These are phyloP conservation scores for Henckelia pumila DNA, from an alignment of 257 asterid genomes.

Conservation along the genomic window DNA sequence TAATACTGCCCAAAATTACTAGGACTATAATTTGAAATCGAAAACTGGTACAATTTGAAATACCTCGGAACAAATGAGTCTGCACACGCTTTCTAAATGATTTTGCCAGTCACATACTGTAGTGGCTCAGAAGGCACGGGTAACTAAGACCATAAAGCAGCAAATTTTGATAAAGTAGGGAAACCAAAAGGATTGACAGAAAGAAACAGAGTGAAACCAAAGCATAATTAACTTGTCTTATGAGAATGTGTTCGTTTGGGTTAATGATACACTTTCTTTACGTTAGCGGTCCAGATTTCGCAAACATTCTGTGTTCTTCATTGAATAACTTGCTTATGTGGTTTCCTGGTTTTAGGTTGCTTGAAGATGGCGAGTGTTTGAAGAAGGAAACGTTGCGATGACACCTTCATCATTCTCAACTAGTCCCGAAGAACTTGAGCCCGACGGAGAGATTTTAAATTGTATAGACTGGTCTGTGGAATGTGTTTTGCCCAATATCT, in stretches of 20 bases:
- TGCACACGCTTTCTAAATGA: too few species aligned
- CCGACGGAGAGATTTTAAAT: too few species aligned
- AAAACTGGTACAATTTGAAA: too few species aligned
- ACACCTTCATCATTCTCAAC: too few species aligned
- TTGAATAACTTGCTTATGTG: neutral
- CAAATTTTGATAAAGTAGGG: neutral
- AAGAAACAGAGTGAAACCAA: neutral
- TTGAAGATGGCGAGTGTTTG: slow-evolving; percentile 15
- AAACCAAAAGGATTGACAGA: neutral
- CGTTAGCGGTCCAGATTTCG: neutral
- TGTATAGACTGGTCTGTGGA: neutral
- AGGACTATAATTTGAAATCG: neutral
- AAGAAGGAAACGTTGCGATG: neutral
- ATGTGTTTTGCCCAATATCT: neutral
- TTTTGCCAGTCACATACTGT: neutral
- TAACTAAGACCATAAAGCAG: neutral
- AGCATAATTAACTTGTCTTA: neutral
- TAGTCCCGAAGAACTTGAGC: neutral
- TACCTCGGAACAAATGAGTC: too few species aligned
- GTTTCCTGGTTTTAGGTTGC: slow-evolving; percentile 8
- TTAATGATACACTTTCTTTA: neutral
- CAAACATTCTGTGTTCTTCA: neutral
- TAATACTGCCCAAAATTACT: neutral
- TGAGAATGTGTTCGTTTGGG: neutral
- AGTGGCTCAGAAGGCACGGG: neutral